Conservation (phyloP, 2,329 filamentous ascomycete genomes). For the Gnomoniopsis smithogilvyi region DNA sequence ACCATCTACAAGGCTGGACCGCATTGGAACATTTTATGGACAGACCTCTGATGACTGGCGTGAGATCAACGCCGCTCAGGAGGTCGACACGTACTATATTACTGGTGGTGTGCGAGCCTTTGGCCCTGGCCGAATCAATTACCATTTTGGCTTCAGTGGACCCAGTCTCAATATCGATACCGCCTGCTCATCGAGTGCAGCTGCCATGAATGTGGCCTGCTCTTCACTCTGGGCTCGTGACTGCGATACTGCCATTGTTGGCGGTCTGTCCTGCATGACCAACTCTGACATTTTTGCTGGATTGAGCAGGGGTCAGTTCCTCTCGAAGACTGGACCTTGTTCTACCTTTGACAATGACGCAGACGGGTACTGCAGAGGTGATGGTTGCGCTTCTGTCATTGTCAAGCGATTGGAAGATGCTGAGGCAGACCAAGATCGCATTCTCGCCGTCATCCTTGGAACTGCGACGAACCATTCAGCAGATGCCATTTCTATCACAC, state of each 20-base stretch:
- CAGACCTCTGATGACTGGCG: constrained; percentile 75
- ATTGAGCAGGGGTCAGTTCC: constrained; percentile 72
- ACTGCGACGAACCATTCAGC: constrained; percentile 79
- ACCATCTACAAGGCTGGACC: constrained; percentile 60
- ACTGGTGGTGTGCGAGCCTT: constrained; percentile 42
- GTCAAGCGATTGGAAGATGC: constrained; percentile 80
- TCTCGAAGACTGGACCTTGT: constrained; percentile 73
- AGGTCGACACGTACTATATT: constrained; percentile 59
- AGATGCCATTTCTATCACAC: constrained; percentile 78
- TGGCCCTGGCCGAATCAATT: constrained; percentile 62
- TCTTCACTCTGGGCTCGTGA: constrained; percentile 72
- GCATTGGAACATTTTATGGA: constrained; percentile 72
- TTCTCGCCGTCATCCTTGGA: constrained; percentile 71
- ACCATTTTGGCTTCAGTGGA: constrained; percentile 74
- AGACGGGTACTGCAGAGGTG: constrained; percentile 79
- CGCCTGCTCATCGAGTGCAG: constrained; percentile 73
- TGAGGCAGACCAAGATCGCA: constrained; percentile 71
- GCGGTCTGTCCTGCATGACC: constrained; percentile 74
- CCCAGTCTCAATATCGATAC: constrained; percentile 72
- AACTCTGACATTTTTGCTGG: constrained; percentile 79
- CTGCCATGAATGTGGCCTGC: constrained; percentile 70
- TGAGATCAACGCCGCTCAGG: constrained; percentile 70
- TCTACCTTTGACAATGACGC: constrained; percentile 79
- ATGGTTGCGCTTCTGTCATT: constrained; percentile 70
- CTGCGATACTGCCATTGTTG: constrained; percentile 77